Conservation (phyloP, 768 basidiomycete genomes). For the Xerocomus spinulosus region DNA sequence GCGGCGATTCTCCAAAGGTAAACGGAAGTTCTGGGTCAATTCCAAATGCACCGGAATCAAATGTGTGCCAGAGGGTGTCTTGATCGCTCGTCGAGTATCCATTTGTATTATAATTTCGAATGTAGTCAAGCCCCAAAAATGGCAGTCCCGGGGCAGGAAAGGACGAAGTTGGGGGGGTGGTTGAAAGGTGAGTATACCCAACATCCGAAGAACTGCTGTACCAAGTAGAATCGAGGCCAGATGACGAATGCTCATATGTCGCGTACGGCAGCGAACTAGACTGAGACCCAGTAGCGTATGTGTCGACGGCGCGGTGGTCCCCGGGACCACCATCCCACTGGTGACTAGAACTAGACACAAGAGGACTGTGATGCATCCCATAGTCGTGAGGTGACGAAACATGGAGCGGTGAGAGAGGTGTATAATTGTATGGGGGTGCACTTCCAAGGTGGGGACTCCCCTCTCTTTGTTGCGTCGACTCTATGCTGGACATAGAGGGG, state of each 20-base stretch:
- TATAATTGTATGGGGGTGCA: slow-evolving; percentile 41
- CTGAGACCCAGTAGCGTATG: slow-evolving; percentile 40
- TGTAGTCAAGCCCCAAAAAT: slow-evolving; percentile 79
- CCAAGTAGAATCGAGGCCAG: slow-evolving; percentile 38
- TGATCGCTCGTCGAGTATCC: slow-evolving; percentile 34
- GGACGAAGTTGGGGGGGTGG: slow-evolving; percentile 55
- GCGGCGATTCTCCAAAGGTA: slow-evolving; percentile 39
- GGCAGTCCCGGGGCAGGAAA: slow-evolving; percentile 75
- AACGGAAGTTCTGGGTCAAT: slow-evolving; percentile 78
- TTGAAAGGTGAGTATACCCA: slow-evolving; percentile 44
- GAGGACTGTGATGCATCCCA: slow-evolving; percentile 32
- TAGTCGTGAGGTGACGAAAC: slow-evolving; percentile 58
- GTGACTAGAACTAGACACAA: slow-evolving; percentile 23
- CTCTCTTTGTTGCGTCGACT: slow-evolving; percentile 44
- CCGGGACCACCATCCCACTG: slow-evolving; percentile 45
- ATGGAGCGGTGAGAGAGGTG: slow-evolving; percentile 49
- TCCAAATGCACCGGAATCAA: slow-evolving; percentile 71
- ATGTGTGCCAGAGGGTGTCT: slow-evolving; percentile 50
- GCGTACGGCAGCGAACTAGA: slow-evolving; percentile 36
- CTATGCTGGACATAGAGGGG: slow-evolving; percentile 52
- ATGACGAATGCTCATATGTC: slow-evolving; percentile 41
- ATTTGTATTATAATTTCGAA: slow-evolving; percentile 68
- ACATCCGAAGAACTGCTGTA: slow-evolving; percentile 33
- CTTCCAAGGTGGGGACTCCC: slow-evolving; percentile 51
- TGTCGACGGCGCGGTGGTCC: slow-evolving; percentile 38